Evolutionary conservation across 2,329 filamentous ascomycete species (phyloP).

Genomic region (Sporothrix humicola): DNA sequence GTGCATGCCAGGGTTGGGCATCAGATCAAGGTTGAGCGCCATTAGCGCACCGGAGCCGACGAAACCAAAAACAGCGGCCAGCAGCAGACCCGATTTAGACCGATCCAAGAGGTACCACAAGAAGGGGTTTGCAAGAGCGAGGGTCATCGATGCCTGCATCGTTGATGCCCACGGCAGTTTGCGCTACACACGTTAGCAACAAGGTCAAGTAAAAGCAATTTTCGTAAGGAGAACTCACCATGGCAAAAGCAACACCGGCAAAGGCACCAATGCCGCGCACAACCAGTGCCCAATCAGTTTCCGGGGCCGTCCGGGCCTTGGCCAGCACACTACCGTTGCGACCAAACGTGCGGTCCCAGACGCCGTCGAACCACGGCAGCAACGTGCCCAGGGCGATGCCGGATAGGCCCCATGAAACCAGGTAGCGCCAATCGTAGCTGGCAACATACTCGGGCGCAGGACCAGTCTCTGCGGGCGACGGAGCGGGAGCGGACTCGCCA

Average conservation of each 20-base stretch:
- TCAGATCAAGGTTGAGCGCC: conserved; percentile 75
- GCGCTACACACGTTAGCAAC: conserved; percentile 59
- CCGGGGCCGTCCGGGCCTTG: conserved; percentile 48
- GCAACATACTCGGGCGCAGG: conserved; percentile 31
- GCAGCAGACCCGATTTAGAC: conserved; percentile 79
- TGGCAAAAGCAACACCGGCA: conserved; percentile 68
- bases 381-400: conserved; percentile 79
- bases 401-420: conserved; percentile 79
- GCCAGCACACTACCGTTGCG: conserved; percentile 39
- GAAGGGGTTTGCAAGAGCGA: conserved; percentile 89
- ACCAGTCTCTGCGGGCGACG: conserved; percentile 46
- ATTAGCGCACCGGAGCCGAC: conserved; percentile 76
- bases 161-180: conserved; percentile 93
- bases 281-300: conserved; percentile 74
- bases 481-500: not conserved
- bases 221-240: conserved; percentile 66
- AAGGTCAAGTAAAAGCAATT: conserved; percentile 11
- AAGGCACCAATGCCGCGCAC: conserved; percentile 65
- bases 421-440: conserved; percentile 65
- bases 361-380: conserved; percentile 80
- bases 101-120: conserved; percentile 97
- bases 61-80: conserved; percentile 76
- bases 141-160: conserved; percentile 86
- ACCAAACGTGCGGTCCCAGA: conserved; percentile 66
- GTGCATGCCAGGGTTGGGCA: conserved; percentile 67